Evolutionary conservation across 2,329 filamentous ascomycete species (phyloP), one percentile per base, ranked within the genome.

Genomic region (Sordariomycetes sp.): DNA sequence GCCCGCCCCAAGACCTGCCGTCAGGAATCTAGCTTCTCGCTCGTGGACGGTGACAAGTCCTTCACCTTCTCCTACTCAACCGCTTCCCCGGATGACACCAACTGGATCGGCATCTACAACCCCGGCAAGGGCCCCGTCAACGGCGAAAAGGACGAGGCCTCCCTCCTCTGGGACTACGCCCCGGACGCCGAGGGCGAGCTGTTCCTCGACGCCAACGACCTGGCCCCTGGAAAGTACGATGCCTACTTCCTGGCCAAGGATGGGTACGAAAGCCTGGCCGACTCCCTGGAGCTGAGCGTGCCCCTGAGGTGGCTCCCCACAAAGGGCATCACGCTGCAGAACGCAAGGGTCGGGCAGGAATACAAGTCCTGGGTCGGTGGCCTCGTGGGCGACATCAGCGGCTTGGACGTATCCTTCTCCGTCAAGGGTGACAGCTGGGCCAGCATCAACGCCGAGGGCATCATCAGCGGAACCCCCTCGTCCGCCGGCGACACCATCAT

Each of bases 81-180:
- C 0, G 24, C 42, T 1, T 28, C 42, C 4, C 38, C 54, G 4
- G 39, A 49, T 32, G 21, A 37, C 3, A 47, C 39, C 12, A 63
- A 63, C 40, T 64, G 60, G 60, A 43, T 63, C 16, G 60, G 53
- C 20, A 31, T 63, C 4, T 63, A 55, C 39, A 37, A 46, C 24
- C 40, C 47, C 2, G 51, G 49, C n/a, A 57, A 57, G 17, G 57
- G 50, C 2, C 58, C 59, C 2, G 46, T 51, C 3, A 44, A 60
- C 14, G 46, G 54, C 19, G 38, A 46, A 26, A 48, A 46, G 12
- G 45, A 46, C n/a, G 41, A 40, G 1, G 38, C 42, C 0, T 53
- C 59, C 1, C 36, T 60, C 9, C 38, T 41, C 5, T 63, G 59
- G 59, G 43, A 41, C 0, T 61, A 54, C 33, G 54, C 55, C 2